Base-by-base conservation (phyloP, 805 yeast genomes). In the Pachysolen tannophilus region DNA sequence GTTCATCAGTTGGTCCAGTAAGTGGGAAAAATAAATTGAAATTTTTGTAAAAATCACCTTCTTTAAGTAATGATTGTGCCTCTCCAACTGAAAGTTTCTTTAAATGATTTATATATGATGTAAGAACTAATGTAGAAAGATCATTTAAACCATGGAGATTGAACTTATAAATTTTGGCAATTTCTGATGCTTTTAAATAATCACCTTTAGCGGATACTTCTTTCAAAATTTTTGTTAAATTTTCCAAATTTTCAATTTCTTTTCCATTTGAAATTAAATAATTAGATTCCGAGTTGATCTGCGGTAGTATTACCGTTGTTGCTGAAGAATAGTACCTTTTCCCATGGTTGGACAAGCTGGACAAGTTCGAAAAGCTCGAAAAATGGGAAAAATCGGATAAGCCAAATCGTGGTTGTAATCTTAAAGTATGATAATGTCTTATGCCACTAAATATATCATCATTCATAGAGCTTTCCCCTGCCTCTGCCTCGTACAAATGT, bases 381-480 rank as follows among this genome's bases (percentile, higher is more conserved):
- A n/a, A n/a, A n/a, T n/a, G n/a, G n/a, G n/a, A n/a, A n/a, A n/a
- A n/a, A n/a, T n/a, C n/a, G n/a, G n/a, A n/a, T n/a, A n/a, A n/a
- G n/a, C n/a, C n/a, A n/a, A n/a, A n/a, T n/a, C n/a, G n/a, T n/a
- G n/a, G n/a, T n/a, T n/a, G n/a, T n/a, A n/a, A n/a, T 10, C 17
- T 16, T 5, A 20, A 11, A 6, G 75, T 69, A 46, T 73, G 78
- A 35, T 55, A 58, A 34, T 64, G 55, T 43, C 69, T 56, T 14
- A 70, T 48, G 3, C 75, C 75, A 16, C 58, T 48, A 40, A 70
- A 70, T 13, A 71, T 59, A 35, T 63, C 61, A 46, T 70, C 69
- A 33, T 43, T 47, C 6, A 35, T 37, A 7, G 31, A 26, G 8
- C 33, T 26, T 9, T 25, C 11, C 18, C 46, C 51, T 5, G 40